Percentiles rank a stretch among this genome's conserved stretches.
phyloP scores from a whole-genome alignment of 2,329 filamentous ascomycete species.

The Trichoderma cornu-damae region DNA sequence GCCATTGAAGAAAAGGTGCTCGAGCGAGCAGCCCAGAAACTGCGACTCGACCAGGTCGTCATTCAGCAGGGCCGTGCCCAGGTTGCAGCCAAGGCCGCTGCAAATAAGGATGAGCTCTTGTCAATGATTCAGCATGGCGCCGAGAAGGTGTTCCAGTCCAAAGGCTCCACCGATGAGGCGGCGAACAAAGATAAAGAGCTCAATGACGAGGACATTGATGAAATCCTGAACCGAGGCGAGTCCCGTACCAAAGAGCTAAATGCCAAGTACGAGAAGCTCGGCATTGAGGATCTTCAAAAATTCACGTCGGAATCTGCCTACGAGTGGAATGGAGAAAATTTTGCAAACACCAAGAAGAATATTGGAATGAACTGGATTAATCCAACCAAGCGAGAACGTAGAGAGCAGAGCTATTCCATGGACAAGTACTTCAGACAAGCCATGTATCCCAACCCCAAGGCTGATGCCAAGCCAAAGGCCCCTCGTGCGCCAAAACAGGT shows the following conservation, averaged over 20 bases:
- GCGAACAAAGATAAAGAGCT: constrained; percentile 57
- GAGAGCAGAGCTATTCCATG: constrained; percentile 96
- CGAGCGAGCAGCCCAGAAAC: constrained; percentile 91
- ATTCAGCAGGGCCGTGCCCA: constrained; percentile 97
- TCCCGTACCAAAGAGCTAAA: constrained; percentile 84
- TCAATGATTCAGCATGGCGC: constrained; percentile 99
- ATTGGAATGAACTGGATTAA: constrained; percentile 97
- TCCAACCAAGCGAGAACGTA: constrained; percentile 94
- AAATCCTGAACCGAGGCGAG: constrained; percentile 80
- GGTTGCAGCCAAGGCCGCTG: constrained; percentile 80
- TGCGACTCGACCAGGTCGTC: constrained; percentile 92
- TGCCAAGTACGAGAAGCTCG: constrained; percentile 91
- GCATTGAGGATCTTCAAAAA: constrained; percentile 94
- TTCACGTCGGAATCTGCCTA: constrained; percentile 97
- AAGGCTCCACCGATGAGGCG: constrained; percentile 58
- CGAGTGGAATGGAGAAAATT: constrained; percentile 98
- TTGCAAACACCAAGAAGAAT: constrained; percentile 85
- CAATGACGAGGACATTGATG: constrained; percentile 86
- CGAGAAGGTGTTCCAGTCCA: constrained; percentile 82
- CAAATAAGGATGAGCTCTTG: constrained; percentile 91
- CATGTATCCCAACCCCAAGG: constrained; percentile 71
- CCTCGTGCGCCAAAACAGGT: constrained; percentile 94
- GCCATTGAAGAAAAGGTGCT: constrained; percentile 98
- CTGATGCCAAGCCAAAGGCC: constrained; percentile 87
- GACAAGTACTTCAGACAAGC: constrained; percentile 97